Evolutionary conservation across 176 grass and related monocot genomes (phyloP), one percentile per base, ranked within the genome.

Genomic region (Luzula sylvatica): DNA sequence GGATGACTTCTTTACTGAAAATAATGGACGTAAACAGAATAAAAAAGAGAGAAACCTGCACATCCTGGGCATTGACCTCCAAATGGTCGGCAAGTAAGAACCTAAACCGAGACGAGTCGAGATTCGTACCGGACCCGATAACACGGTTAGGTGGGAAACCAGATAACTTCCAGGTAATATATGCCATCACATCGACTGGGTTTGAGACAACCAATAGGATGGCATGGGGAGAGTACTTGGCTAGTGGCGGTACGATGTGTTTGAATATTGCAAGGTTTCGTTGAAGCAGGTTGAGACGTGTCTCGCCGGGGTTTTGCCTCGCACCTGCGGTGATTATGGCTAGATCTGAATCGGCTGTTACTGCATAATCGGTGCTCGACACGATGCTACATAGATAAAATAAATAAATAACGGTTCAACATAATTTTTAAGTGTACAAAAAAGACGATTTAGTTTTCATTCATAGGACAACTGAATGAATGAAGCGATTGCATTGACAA

Each of bases 21-120:
- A n/a, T n/a, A n/a, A n/a, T n/a, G n/a, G n/a, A n/a, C n/a, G 5
- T 1, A 35, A 35, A 9, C 5, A 35, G 9, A 25, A 2, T 1
- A 23, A 51, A 23, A 13, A 22, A 3, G 17, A 61, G 17, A 22
- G 20, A 23, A 15, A 86, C 82, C 83, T 87, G 83, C 1, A 87
- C 83, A 19, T 87, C 83, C 49, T 87, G 83, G 0, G 83, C 83
- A 64, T 82, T 87, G 60, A 87, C 74, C 30, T 87, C 58, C 66
- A 87, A 72, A 68, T 87, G 78, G 24, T 87, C 74, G 26, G 74
- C 78, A 35, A 87, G 66, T 7, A 87, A 73, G 65, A 50, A 78
- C 15, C 83, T 63, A 65, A 87, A 82, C 58, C 83, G 42, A 0
- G 78, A 87, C 3, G 83, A 82, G 55, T 87, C 78, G 1, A 87